Evolutionary conservation across 371 early-diverging fungal species (phyloP).

Genomic region (Chytridium lagenaria): DNA sequence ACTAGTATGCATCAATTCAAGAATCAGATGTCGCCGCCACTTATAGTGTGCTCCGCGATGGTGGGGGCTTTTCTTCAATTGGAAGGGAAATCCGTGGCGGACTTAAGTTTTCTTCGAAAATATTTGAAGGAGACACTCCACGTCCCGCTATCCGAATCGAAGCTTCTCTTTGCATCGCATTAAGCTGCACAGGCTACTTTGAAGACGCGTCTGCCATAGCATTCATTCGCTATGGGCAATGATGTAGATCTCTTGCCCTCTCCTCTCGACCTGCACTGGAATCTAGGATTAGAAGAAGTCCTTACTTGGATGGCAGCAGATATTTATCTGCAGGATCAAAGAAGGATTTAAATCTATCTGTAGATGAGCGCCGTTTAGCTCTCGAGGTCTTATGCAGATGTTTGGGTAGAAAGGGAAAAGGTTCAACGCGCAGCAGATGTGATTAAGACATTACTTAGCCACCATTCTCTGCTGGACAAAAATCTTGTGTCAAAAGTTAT

Average conservation of each 20-base stretch:
- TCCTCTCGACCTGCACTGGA: not conserved
- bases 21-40: not conserved
- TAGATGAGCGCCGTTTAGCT: not conserved
- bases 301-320: too few relatives aligned
- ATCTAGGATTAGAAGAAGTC: not conserved
- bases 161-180: not conserved
- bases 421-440: not conserved
- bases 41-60: not conserved
- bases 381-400: not conserved
- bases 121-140: not conserved
- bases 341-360: not conserved
- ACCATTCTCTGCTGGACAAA: not conserved
- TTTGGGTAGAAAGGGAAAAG: not conserved
- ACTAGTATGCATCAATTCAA: not conserved
- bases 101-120: not conserved
- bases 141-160: not conserved
- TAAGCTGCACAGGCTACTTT: not conserved
- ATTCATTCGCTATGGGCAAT: too few relatives aligned
- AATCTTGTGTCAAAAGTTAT: too few relatives aligned
- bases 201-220: not conserved
- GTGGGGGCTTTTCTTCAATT: not conserved
- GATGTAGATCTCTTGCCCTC: too few relatives aligned
- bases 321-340: too few relatives aligned
- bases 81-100: not conserved
- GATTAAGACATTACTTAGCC: not conserved